Conservation (phyloP, 2,329 filamentous ascomycete genomes). For the Microsporum audouinii region DNA sequence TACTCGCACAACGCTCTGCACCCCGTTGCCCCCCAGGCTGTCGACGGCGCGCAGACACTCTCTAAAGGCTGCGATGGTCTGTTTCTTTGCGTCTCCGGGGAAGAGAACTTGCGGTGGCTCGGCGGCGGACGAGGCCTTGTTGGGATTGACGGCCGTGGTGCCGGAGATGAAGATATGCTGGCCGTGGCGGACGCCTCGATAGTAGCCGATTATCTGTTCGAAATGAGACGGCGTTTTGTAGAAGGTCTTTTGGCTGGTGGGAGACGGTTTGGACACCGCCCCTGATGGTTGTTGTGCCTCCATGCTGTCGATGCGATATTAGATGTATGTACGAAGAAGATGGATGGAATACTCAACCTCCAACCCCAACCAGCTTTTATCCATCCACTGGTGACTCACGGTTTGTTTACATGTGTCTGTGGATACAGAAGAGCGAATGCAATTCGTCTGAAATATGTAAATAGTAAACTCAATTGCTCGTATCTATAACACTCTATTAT, state of each 20-base stretch:
- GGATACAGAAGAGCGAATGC: background rate
- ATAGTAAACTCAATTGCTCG: background rate
- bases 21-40: constrained; percentile 19
- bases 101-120: constrained; percentile 21
- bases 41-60: constrained; percentile 25
- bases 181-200: constrained; percentile 29
- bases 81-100: constrained; percentile 24
- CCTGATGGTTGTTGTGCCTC: constrained; percentile 2
- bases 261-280: constrained; percentile 8
- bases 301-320: background rate
- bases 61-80: constrained; percentile 21
- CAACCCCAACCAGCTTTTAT: background rate
- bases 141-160: constrained; percentile 29
- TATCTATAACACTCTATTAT: constrained; percentile 5
- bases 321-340: background rate
- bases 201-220: constrained; percentile 28
- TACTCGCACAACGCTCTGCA: constrained; percentile 25
- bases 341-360: background rate
- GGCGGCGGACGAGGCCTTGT: constrained; percentile 19
- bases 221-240: constrained; percentile 28
- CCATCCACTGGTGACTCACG: background rate
- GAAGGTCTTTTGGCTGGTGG: constrained; percentile 14
- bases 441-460: background rate
- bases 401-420: background rate
- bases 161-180: constrained; percentile 29